Percentiles rank a stretch among this genome's conserved stretches.
Evolutionary conservation across 768 basidiomycete genomes (phyloP).

Genomic region (Russula earlei): DNA sequence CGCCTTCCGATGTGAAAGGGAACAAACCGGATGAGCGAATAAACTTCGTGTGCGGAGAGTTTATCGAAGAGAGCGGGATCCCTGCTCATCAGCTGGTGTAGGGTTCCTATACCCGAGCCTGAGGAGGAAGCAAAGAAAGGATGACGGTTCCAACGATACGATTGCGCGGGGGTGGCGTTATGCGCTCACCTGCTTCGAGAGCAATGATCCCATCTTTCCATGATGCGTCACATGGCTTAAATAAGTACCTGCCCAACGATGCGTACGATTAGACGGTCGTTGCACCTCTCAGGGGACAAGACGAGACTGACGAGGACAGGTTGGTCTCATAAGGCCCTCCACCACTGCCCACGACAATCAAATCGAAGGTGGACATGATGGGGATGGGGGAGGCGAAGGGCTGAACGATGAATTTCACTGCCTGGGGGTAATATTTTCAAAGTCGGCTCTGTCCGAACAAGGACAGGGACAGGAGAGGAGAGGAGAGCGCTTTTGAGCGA

Average conservation of each 20-base stretch:
- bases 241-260: constrained; percentile 56
- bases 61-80: constrained; percentile 46
- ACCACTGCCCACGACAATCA: constrained; percentile 65
- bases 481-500: not conserved
- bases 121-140: not conserved
- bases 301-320: constrained; percentile 61
- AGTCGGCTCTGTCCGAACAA: constrained; percentile 10
- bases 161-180: no score
- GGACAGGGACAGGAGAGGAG: not conserved
- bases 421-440: constrained; percentile 8
- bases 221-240: constrained; percentile 54
- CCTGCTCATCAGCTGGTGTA: constrained; percentile 48
- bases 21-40: constrained; percentile 43
- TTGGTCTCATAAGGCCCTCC: constrained; percentile 90
- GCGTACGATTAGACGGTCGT: constrained; percentile 10
- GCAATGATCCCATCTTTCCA: constrained; percentile 83
- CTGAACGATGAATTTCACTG: not conserved
- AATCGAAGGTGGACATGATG: constrained; percentile 50
- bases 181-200: constrained; percentile 72
- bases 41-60: constrained; percentile 37
- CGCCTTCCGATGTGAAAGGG: not conserved
- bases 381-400: not conserved
- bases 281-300: constrained; percentile 1
- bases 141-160: not conserved
- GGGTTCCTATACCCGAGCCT: constrained; percentile 84